These are phyloP conservation scores for Coemansia sp. DNA, from an alignment of 192 early-diverging fungal species.

Conservation along the genomic window DNA sequence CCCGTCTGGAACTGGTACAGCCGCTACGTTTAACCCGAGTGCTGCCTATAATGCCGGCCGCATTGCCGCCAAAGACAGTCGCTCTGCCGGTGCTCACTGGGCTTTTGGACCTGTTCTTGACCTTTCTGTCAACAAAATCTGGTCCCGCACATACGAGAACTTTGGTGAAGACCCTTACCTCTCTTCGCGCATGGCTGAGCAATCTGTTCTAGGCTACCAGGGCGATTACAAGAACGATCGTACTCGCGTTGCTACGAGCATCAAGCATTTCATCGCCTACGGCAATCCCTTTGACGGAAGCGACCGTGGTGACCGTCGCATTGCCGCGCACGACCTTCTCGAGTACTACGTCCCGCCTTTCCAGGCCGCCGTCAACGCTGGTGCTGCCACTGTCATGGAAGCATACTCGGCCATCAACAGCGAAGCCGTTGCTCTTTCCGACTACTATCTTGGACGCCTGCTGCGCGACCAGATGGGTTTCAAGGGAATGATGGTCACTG, in stretches of 20 bases:
- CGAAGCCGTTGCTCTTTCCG: constrained; percentile 52
- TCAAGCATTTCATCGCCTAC: constrained; percentile 66
- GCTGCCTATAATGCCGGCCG: constrained; percentile 55
- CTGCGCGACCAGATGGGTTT: constrained; percentile 53
- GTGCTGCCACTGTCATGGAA: constrained; percentile 59
- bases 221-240: constrained; percentile 62
- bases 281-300: constrained; percentile 47
- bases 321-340: constrained; percentile 51
- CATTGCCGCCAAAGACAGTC: constrained; percentile 59
- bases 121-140: constrained; percentile 54
- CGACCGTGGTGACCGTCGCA: constrained; percentile 30
- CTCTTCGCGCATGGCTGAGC: constrained; percentile 47
- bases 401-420: constrained; percentile 61
- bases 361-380: constrained; percentile 55
- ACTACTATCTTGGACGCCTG: constrained; percentile 51
- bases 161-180: constrained; percentile 60
- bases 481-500: constrained; percentile 43
- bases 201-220: constrained; percentile 56
- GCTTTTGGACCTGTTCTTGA: constrained; percentile 58
- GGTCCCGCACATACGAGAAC: constrained; percentile 53
- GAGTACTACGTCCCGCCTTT: constrained; percentile 61
- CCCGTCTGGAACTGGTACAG: constrained; percentile 55
- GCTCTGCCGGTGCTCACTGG: constrained; percentile 61
- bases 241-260: constrained; percentile 56
- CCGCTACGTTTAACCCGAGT: constrained; percentile 56